phyloP scores from a whole-genome alignment of 2,329 filamentous ascomycete species.

The Pseudocercospora fijiensis region DNA sequence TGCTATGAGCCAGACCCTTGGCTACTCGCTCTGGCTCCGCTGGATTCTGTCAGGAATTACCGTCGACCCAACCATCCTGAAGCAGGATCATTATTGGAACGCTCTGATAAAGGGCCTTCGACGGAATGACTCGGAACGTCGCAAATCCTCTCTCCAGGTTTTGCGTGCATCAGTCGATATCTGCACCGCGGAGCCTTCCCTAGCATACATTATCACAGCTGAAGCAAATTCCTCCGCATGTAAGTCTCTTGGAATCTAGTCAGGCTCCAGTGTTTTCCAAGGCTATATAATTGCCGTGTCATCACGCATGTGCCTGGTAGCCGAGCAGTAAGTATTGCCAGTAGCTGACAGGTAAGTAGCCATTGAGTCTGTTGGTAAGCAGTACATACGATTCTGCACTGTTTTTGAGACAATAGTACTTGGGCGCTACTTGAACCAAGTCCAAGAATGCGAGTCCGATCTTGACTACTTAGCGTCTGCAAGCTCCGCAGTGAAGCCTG shows the following conservation, averaged over 20 bases:
- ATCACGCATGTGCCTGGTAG: not conserved
- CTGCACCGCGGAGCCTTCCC: constrained; percentile 22
- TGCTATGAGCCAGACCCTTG: constrained; percentile 21
- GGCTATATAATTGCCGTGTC: not conserved
- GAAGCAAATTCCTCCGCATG: not conserved
- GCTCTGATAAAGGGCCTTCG: constrained; percentile 42
- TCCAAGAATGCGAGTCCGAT: constrained; percentile 47
- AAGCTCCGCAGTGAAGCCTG: constrained; percentile 39
- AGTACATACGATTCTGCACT: constrained; percentile 47
- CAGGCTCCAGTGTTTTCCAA: not conserved
- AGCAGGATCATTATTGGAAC: constrained; percentile 42
- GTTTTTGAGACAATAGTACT: constrained; percentile 52
- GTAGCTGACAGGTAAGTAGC: constrained; percentile 10
- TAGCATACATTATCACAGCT: constrained; percentile 7
- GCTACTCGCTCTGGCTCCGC: constrained; percentile 34
- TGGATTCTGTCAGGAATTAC: constrained; percentile 16
- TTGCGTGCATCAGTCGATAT: constrained; percentile 43
- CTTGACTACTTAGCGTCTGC: constrained; percentile 42
- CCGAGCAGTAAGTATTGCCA: not conserved
- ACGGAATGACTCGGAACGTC: constrained; percentile 47
- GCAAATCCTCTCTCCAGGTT: constrained; percentile 49
- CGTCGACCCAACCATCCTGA: constrained; percentile 15
- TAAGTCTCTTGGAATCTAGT: not conserved
- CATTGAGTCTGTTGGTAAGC: constrained; percentile 23
- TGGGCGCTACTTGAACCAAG: constrained; percentile 51